phyloP scores from a whole-genome alignment of 305 asterid species.

The Fraxinus baroniana region DNA sequence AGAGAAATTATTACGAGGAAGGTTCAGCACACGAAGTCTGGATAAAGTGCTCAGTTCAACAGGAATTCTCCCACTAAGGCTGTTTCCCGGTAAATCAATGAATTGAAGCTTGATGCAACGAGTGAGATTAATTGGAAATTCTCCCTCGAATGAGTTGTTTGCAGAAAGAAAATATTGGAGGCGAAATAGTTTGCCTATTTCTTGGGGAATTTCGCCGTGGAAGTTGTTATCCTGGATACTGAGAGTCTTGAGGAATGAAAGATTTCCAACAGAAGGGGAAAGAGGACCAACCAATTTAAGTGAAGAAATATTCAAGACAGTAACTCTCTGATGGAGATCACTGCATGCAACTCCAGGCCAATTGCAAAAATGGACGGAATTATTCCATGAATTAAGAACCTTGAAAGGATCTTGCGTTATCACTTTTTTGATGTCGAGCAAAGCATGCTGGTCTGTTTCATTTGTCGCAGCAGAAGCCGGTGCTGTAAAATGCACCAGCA shows the following conservation, averaged over 20 bases:
- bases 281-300: slow-evolving; percentile 24
- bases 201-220: slow-evolving; percentile 23
- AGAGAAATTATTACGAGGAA: neutral
- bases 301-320: slow-evolving; percentile 15
- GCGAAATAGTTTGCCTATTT: slow-evolving; percentile 25
- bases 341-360: slow-evolving; percentile 31
- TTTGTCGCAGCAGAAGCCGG: neutral
- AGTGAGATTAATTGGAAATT: neutral
- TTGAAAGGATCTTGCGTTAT: slow-evolving; percentile 19
- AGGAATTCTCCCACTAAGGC: slow-evolving; percentile 13
- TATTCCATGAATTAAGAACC: slow-evolving; percentile 28
- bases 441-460: slow-evolving; percentile 22
- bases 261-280: slow-evolving; percentile 32
- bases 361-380: slow-evolving; percentile 23
- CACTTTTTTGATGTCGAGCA: slow-evolving; percentile 19
- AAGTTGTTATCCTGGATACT: slow-evolving; percentile 21
- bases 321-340: slow-evolving; percentile 23
- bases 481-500: neutral
- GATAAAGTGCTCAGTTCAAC: slow-evolving; percentile 17
- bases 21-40: neutral
- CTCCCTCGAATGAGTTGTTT: slow-evolving; percentile 26
- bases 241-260: slow-evolving; percentile 23
- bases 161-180: slow-evolving; percentile 19
- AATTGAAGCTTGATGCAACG: neutral
- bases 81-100: neutral